Evolutionary conservation across 140 eudicot genomes (phyloP).

Genomic region (Cichorium intybus): DNA sequence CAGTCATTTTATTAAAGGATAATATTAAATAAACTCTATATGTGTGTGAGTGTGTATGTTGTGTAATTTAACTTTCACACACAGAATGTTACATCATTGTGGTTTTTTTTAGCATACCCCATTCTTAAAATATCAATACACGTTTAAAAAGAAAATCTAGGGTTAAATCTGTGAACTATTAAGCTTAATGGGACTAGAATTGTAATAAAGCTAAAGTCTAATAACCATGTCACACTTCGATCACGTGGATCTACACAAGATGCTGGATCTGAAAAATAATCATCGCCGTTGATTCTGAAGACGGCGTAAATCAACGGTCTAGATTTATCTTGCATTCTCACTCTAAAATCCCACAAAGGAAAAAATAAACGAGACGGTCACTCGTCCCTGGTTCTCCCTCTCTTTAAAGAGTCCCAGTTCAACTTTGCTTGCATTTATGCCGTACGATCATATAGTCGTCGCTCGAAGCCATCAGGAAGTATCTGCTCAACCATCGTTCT

Average conservation of each 20-base stretch:
- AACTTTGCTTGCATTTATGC: conserved; percentile 25
- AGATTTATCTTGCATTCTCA: conserved; percentile 7
- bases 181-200: background rate
- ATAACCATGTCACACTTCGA: conserved; percentile 35
- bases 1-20: no score
- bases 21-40: no score
- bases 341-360: background rate
- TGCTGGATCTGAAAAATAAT: conserved; percentile 11
- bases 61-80: no score
- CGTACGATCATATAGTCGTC: conserved; percentile 23
- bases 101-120: no score
- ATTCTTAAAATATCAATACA: conserved; percentile 2
- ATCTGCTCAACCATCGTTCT: conserved; percentile 1
- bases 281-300: conserved; percentile 9
- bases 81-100: no score
- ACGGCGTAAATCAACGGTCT: conserved; percentile 27
- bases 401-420: conserved; percentile 21
- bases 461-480: conserved; percentile 11
- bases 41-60: no score
- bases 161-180: background rate
- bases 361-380: conserved; percentile 6
- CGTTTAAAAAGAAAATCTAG: background rate
- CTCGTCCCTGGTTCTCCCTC: conserved; percentile 12
- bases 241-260: conserved; percentile 26
- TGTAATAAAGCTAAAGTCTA: conserved; percentile 5